phyloP scores from a whole-genome alignment of 73 alveolate genomes.

The Paramecium sonneborni region DNA sequence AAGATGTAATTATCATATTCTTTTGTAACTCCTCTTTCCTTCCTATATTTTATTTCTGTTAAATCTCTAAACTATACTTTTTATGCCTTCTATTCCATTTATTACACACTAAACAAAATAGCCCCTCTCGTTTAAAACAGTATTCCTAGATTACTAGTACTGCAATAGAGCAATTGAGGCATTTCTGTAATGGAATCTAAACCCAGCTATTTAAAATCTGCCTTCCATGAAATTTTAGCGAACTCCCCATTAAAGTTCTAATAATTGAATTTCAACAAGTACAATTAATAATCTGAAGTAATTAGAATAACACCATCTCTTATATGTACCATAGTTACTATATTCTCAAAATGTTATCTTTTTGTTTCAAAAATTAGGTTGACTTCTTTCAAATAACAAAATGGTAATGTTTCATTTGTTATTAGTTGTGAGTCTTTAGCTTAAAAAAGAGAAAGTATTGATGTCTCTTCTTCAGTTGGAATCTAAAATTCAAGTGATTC shows the following conservation, averaged over 20 bases:
- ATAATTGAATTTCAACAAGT: slow-evolving; percentile 20
- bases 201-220: background rate
- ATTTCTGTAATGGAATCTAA: background rate
- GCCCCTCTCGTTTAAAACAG: background rate
- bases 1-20: background rate
- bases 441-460: background rate
- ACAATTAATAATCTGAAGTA: background rate
- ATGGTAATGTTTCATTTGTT: background rate
- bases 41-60: background rate
- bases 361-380: background rate
- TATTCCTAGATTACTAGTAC: background rate
- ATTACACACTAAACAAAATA: background rate
- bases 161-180: background rate
- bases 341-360: background rate
- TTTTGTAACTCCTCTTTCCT: slow-evolving; percentile 42
- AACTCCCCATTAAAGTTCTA: background rate
- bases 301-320: slow-evolving; percentile 35
- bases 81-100: slow-evolving; percentile 23
- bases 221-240: background rate
- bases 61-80: background rate
- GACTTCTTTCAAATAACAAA: background rate
- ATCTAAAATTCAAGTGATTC: background rate
- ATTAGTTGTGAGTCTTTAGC: slow-evolving; percentile 14
- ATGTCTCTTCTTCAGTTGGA: background rate
- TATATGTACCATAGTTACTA: slow-evolving; percentile 27